Percentiles rank a stretch among this genome's conserved stretches.
phyloP scores from a whole-genome alignment of 495 filamentous ascomycete genomes.

The Aspergillus baeticus region DNA sequence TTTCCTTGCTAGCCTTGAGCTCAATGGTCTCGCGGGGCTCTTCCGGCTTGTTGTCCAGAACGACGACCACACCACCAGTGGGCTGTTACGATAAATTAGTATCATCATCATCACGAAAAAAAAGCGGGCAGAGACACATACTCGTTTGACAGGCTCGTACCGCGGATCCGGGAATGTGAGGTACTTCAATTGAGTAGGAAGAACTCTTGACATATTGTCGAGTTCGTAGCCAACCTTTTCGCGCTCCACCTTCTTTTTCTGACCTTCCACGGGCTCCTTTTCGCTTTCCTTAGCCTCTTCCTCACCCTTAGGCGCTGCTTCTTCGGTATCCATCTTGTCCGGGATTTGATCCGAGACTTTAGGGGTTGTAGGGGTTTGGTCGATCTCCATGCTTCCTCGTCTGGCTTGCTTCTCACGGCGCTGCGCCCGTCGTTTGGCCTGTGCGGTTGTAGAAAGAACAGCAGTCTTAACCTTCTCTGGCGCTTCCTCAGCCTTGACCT shows the following conservation, averaged over 20 bases:
- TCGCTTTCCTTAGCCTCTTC: slow-evolving; percentile 66
- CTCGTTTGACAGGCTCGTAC: slow-evolving; percentile 95
- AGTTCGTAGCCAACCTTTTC: slow-evolving; percentile 95
- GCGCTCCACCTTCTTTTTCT: slow-evolving; percentile 87
- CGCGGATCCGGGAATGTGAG: slow-evolving; percentile 83
- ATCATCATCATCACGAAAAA: slow-evolving; percentile 4
- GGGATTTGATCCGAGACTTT: slow-evolving; percentile 62
- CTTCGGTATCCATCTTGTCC: slow-evolving; percentile 91
- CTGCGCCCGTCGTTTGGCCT: slow-evolving; percentile 88
- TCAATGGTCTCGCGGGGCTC: slow-evolving; percentile 79
- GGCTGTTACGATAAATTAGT: slow-evolving; percentile 61
- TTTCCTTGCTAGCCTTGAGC: slow-evolving; percentile 80
- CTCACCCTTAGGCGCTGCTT: slow-evolving; percentile 58
- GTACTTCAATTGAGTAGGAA: slow-evolving; percentile 91
- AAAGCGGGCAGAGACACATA: slow-evolving; percentile 40
- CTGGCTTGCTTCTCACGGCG: slow-evolving; percentile 71
- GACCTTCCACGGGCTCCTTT: slow-evolving; percentile 53
- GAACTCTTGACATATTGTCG: slow-evolving; percentile 93
- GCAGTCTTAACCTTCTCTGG: slow-evolving; percentile 94
- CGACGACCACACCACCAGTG: slow-evolving; percentile 88
- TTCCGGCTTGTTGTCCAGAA: slow-evolving; percentile 79
- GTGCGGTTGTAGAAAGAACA: slow-evolving; percentile 92
- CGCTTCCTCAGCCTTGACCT: slow-evolving; percentile 89
- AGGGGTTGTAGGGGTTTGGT: slow-evolving; percentile 71
- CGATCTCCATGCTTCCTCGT: slow-evolving; percentile 83